Base-by-base conservation (phyloP, 257 asterid species). In the Knoxia roxburghii region DNA sequence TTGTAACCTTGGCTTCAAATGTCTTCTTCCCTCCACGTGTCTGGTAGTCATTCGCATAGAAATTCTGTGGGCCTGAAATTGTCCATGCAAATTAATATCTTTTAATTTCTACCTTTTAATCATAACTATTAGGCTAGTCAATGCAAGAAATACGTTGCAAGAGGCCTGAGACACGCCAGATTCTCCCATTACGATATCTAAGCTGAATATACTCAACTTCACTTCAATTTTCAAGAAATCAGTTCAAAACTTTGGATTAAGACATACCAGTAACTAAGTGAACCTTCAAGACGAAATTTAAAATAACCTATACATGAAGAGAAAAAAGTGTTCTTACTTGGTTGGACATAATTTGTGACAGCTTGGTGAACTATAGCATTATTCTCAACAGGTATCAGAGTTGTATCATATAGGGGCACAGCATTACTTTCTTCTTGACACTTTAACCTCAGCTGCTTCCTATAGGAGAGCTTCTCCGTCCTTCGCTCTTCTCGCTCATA, bases 401-500 rank as follows among this genome's bases (percentile, higher is more conserved):
- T 17, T 60, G 65, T 35, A 60, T 37, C 10, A 21, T 37, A 60
- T 41, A 52, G 68, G 67, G 83, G 81, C 26, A 40, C 75, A 32
- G 82, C 53, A 81, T 79, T 56, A 24, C 67, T 75, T 55, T 87
- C 91, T 68, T 82, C 93, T 75, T 88, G 96, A 75, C 91, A 87
- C 83, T 89, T 94, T 74, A 88, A 69, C 81, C 87, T 94, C 83
- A 90, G 83, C 77, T 85, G 96, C 78, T 89, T 94, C 85, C 96
- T 89, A 87, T 87, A 68, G 49, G 99, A 94, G 49, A 93, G 64
- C 76, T 90, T 90, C 74, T 88, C 97, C 67, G 68, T 26, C 75
- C 96, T 86, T 54, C 83, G 79, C 33, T 86, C 96, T 53, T 88
- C 91, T 70, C 95, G 83, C 43, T 79, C 91, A 66, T 24, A 68